These are phyloP conservation scores for Coniosporium apollinis DNA, from an alignment of 495 filamentous ascomycete species.

Conservation along the genomic window DNA sequence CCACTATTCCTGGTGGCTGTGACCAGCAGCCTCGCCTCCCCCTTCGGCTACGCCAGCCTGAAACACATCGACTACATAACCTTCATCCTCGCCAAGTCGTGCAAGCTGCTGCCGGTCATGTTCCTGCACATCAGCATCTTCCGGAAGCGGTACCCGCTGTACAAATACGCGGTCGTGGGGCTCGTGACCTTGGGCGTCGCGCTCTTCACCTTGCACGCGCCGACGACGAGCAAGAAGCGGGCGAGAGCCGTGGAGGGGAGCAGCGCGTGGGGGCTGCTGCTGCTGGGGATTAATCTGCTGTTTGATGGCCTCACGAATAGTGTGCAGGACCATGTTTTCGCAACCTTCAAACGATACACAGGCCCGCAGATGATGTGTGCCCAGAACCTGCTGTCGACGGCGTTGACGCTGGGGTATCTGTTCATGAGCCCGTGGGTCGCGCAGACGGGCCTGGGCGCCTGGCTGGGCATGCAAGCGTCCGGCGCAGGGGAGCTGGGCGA, in stretches of 20 bases:
- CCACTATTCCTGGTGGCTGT: conserved; percentile 78
- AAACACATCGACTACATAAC: conserved; percentile 97
- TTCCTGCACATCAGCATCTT: conserved; percentile 86
- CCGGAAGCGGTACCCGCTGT: conserved; percentile 75
- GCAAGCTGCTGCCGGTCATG: conserved; percentile 97
- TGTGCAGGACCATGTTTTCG: conserved; percentile 91
- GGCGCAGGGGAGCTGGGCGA: conserved; percentile 51
- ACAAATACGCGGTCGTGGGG: conserved; percentile 88
- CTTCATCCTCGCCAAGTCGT: conserved; percentile 92
- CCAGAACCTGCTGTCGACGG: conserved; percentile 72
- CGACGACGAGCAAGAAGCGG: conserved; percentile 49
- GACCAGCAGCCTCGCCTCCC: conserved; percentile 72
- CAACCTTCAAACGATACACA: conserved; percentile 53
- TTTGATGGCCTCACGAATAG: conserved; percentile 93
- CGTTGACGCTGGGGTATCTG: conserved; percentile 59
- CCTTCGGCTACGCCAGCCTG: conserved; percentile 88
- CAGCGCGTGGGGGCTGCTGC: conserved; percentile 57
- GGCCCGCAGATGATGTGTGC: conserved; percentile 99
- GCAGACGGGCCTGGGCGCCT: conserved; percentile 43
- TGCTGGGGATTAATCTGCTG: conserved; percentile 81
- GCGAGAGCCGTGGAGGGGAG: conserved; percentile 34
- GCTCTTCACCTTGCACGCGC: conserved; percentile 81
- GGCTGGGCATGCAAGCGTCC: conserved; percentile 46
- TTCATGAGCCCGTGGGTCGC: conserved; percentile 62
- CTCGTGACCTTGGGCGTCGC: conserved; percentile 85